Conservation (phyloP, 495 filamentous ascomycete genomes). For the Penicillium waksmanii region DNA sequence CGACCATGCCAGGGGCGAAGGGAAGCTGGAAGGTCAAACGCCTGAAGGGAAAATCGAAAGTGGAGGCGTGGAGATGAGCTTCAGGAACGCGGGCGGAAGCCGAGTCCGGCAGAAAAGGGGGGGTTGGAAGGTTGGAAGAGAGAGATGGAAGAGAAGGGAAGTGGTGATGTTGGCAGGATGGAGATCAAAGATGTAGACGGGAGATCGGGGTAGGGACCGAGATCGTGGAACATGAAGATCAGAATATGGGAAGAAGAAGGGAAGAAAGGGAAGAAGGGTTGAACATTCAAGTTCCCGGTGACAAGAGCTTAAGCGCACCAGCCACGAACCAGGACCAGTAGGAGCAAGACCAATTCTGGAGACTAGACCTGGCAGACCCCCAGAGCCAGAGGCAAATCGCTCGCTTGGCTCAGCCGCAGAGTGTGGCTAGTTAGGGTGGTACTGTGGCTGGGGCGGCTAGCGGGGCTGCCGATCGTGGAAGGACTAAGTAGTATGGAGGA, state of each 20-base stretch:
- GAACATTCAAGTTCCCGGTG: constrained; percentile 16
- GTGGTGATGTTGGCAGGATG: constrained; percentile 1
- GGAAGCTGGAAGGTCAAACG: constrained; percentile 23
- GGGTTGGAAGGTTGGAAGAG: constrained; percentile 1
- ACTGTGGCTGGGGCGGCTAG: neutral
- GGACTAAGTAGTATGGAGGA: too few relatives aligned
- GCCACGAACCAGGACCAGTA: constrained; percentile 13
- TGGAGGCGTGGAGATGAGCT: constrained; percentile 21
- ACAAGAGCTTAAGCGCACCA: constrained; percentile 27
- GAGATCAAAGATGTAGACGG: constrained; percentile 12
- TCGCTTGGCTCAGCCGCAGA: constrained; percentile 4
- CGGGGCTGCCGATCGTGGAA: neutral
- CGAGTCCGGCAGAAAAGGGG: constrained; percentile 11
- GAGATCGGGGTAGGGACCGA: neutral
- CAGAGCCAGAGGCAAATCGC: neutral
- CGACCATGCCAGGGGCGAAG: constrained; percentile 44
- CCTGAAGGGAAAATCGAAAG: constrained; percentile 30
- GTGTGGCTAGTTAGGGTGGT: too few relatives aligned
- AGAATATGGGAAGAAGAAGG: constrained; percentile 7
- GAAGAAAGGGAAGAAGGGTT: constrained; percentile 19
- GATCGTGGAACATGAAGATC: constrained; percentile 7
- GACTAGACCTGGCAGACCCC: too few relatives aligned
- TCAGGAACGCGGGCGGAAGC: constrained; percentile 12
- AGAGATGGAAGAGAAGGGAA: constrained; percentile 1
- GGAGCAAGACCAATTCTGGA: too few relatives aligned